Evolutionary conservation across 352 stramenopile species (phyloP), one percentile per base, ranked within the genome.

Genomic region (Lagenidium giganteum): DNA sequence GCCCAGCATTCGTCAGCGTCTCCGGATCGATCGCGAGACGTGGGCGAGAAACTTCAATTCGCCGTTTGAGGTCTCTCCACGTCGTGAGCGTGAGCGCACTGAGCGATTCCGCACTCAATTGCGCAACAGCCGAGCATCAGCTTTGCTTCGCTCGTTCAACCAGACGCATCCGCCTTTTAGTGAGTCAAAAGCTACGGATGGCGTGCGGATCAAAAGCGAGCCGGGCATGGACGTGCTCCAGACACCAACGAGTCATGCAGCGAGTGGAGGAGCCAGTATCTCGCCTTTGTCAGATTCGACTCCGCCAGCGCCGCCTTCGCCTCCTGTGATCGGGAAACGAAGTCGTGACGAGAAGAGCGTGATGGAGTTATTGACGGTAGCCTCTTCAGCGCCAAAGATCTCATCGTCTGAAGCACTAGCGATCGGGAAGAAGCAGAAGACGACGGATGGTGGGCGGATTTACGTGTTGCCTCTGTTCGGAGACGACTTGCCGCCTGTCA

Each of bases 391-490:
- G n/a, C n/a, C n/a, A n/a, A n/a, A n/a, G n/a, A n/a, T n/a, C n/a
- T n/a, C n/a, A n/a, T 39, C 44, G 13, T 22, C 49, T 12, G 51
- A 54, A 16, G 52, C 52, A 2, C 34, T 61, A 0, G 41, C 31
- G 1, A 51, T 54, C 3, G 29, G 21, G 4, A 45, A 46, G n/a
- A 47, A 45, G 35, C 41, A 34, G 32, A 38, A 38, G 13, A 20
- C 13, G n/a, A 30, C 27, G 34, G 16, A 38, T 11, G 22, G 40
- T 14, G 48, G 68, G 8, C 55, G 57, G 0, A 62, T 87, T 23
- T 71, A 87, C 7, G 76, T 93, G 39, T 57, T 87, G 21, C 82
- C 82, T 16, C 57, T 93, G 9, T 93, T 93, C 61, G 82, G 82
- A 21, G 23, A 54, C 8, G 48, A 57, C 4, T 34, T 84, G 21